Percentiles rank a stretch among this genome's conserved stretches.
phyloP scores from a whole-genome alignment of 140 eudicot species.

The Stevia rebaudiana region DNA sequence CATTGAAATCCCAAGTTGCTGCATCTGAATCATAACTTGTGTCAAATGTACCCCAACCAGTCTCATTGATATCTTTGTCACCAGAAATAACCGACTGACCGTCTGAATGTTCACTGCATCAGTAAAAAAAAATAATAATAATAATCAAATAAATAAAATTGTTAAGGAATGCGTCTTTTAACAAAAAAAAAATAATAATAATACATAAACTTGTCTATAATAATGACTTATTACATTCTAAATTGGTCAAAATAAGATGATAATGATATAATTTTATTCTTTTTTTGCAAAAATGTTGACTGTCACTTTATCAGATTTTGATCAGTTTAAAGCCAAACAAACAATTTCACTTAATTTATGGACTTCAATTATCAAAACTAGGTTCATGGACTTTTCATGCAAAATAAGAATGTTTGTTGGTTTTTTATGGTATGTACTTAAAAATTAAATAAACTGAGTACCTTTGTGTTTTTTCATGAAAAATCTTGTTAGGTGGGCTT shows the following conservation, averaged over 20 bases:
- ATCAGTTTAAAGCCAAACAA: background rate
- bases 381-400: background rate
- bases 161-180: background rate
- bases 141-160: too few species aligned
- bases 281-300: background rate
- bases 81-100: conserved; percentile 41
- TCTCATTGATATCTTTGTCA: conserved; percentile 42
- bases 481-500: conserved; percentile 45
- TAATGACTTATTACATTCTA: background rate
- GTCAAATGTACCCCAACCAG: conserved; percentile 65
- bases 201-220: background rate
- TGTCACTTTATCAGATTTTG: background rate
- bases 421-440: background rate
- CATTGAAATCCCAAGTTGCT: conserved; percentile 52
- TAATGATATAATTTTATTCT: too few species aligned
- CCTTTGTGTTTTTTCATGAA: conserved; percentile 10
- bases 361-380: background rate
- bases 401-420: background rate
- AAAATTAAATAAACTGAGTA: background rate
- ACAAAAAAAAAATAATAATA: background rate
- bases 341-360: background rate
- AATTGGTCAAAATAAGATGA: background rate
- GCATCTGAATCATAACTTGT: conserved; percentile 60
- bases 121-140: conserved; percentile 8
- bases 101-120: conserved; percentile 58